phyloP scores from a whole-genome alignment of 1,284 basidiomycete genomes.

The Leucoagaricus sp. region DNA sequence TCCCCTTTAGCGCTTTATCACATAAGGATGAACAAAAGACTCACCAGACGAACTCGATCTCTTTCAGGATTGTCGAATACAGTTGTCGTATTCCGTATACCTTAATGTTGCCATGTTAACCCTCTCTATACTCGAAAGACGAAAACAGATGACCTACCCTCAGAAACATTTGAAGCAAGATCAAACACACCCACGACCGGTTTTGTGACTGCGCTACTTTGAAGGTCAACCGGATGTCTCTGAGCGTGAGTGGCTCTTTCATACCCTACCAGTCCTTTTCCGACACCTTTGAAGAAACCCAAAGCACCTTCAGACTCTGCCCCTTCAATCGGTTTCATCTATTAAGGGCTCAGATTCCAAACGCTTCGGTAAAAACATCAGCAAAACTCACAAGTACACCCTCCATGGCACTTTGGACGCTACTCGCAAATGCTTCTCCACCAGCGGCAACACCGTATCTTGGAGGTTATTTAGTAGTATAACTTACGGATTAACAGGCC shows the following conservation, averaged over 20 bases:
- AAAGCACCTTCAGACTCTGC: slow-evolving; percentile 93
- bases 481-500: not conserved
- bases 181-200: slow-evolving; percentile 97
- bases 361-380: not conserved
- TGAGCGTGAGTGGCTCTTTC: slow-evolving; percentile 25
- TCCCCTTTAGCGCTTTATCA: not conserved
- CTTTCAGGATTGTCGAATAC: slow-evolving; percentile 94
- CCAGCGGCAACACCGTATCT: slow-evolving; percentile 95
- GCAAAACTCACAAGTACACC: slow-evolving; percentile 78
- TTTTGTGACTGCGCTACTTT: slow-evolving; percentile 84
- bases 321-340: slow-evolving; percentile 96
- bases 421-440: slow-evolving; percentile 92
- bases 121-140: not conserved
- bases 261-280: slow-evolving; percentile 94
- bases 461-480: slow-evolving; percentile 9
- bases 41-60: slow-evolving; percentile 83
- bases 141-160: slow-evolving; percentile 53
- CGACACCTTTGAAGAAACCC: slow-evolving; percentile 98
- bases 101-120: slow-evolving; percentile 29
- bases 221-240: slow-evolving; percentile 15
- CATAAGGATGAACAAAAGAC: slow-evolving; percentile 21
- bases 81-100: slow-evolving; percentile 96
- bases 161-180: slow-evolving; percentile 93
- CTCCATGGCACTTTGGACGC: slow-evolving; percentile 94
- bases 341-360: slow-evolving; percentile 13